Base-by-base conservation (phyloP, 495 filamentous ascomycete species). In the Bryoglossum gracile region DNA sequence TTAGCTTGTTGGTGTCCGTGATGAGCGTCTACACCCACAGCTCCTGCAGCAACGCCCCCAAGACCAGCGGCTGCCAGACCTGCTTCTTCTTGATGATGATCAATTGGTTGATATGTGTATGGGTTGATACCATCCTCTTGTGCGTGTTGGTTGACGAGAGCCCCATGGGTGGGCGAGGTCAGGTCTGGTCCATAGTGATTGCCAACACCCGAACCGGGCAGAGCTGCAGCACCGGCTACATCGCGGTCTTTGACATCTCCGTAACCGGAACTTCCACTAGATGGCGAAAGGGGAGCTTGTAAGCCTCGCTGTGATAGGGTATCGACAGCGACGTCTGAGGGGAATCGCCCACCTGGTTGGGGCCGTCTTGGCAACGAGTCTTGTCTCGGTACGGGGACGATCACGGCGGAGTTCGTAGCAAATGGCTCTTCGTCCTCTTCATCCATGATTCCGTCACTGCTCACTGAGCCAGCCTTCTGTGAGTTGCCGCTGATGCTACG, bases 391-490 rank as follows among this genome's bases (percentile, higher is more conserved):
- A 59, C 65, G 28, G 65, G 66, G 28, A 55, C 64, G 25, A 68
- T 69, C 18, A 75, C 70, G 21, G 75, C 70, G 4, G 77, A 77
- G 40, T 67, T 65, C 4, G 64, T 70, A 16, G 78, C 75, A 64
- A 87, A 91, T 2, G 86, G 84, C 38, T 87, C 88, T 60, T 95
- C 89, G 56, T 95, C 89, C 53, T 95, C 89, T 47, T 94, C 89
- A 19, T 74, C 73, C 59, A 89, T 72, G 3, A 76, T 82, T 22
- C 82, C 84, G 53, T 89, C 89, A 56, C 78, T 85, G 57, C 77
- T 78, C 18, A 77, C 67, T 24, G 86, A 85, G 30, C 65, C 67
- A 3, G 77, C 79, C 35, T 42, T 53, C 30, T 78, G 70, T 25
- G 83, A 89, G 10, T 71, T 70, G 46, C 80, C 79, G 58, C 86